Conservation (phyloP, 116 monocot species). For the Trichopus zeylanicus region DNA sequence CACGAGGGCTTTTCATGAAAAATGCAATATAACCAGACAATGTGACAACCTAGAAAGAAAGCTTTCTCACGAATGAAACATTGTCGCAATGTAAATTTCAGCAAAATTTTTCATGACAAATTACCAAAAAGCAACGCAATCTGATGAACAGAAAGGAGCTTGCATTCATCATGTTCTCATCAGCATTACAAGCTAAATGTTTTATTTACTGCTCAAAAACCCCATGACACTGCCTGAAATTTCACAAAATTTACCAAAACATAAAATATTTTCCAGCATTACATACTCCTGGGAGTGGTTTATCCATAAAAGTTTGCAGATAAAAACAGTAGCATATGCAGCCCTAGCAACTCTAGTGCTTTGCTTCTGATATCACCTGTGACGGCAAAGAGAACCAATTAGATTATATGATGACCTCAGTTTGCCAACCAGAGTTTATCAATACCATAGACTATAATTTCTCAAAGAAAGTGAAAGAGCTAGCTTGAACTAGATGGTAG, state of each 20-base stretch:
- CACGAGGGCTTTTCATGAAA: no score
- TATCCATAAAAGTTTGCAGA: conserved; percentile 1
- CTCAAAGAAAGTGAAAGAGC: background rate
- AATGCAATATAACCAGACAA: no score
- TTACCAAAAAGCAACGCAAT: background rate
- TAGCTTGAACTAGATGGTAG: background rate
- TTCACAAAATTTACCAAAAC: background rate
- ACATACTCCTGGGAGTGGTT: conserved; percentile 1
- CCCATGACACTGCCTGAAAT: background rate
- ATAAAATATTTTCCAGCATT: background rate
- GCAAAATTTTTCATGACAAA: background rate
- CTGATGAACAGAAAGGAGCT: background rate
- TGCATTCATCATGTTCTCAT: background rate
- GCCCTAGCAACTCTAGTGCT: background rate
- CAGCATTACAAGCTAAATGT: background rate
- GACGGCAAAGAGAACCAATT: conserved; percentile 1
- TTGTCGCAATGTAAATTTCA: background rate
- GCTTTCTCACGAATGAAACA: background rate
- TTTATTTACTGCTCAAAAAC: background rate
- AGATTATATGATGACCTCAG: background rate
- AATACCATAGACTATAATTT: background rate
- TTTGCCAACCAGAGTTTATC: no score
- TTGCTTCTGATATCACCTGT: conserved; percentile 2
- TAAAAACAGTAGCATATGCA: background rate
- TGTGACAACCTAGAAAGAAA: no score